These are phyloP conservation scores for Euphorbia peplus DNA, from an alignment of 345 rosid genomes.

Conservation along the genomic window DNA sequence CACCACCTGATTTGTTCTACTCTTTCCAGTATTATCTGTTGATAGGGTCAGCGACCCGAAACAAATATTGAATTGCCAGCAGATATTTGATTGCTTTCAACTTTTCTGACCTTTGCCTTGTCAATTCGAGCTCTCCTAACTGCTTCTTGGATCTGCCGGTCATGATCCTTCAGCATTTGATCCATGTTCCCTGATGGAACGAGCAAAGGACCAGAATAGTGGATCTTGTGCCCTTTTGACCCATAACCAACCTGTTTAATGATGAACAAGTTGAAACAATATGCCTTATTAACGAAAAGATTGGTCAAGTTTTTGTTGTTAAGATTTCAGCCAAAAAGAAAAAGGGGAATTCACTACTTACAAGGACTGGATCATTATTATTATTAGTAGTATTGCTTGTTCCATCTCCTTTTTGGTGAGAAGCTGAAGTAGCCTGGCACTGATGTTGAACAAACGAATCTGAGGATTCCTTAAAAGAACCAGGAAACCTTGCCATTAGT, in stretches of 20 bases:
- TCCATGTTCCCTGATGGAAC: constrained; percentile 89
- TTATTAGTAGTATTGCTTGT: constrained; percentile 54
- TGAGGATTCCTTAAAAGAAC: constrained; percentile 85
- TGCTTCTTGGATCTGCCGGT: constrained; percentile 95
- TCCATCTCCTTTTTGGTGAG: constrained; percentile 57
- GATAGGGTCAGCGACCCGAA: constrained; percentile 64
- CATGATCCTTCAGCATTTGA: constrained; percentile 93
- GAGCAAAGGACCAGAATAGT: constrained; percentile 90
- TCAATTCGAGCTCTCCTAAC: constrained; percentile 80
- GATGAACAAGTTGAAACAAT: too few species aligned
- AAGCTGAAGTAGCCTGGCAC: constrained; percentile 32
- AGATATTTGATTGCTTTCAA: constrained; percentile 54
- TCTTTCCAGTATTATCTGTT: not conserved
- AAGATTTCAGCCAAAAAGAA: not conserved
- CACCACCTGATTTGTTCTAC: constrained; percentile 12
- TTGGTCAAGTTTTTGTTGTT: too few species aligned
- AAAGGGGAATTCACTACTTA: constrained; percentile 37
- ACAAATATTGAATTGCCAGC: constrained; percentile 62
- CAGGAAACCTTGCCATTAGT: constrained; percentile 70
- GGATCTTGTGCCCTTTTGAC: constrained; percentile 86
- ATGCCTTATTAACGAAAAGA: too few species aligned
- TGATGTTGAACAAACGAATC: constrained; percentile 52
- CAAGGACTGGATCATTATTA: constrained; percentile 72
- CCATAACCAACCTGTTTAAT: constrained; percentile 80
- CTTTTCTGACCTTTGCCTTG: constrained; percentile 73